Evolutionary conservation across 768 basidiomycete genomes (phyloP).

Genomic region (Dacryopinax spathularia): DNA sequence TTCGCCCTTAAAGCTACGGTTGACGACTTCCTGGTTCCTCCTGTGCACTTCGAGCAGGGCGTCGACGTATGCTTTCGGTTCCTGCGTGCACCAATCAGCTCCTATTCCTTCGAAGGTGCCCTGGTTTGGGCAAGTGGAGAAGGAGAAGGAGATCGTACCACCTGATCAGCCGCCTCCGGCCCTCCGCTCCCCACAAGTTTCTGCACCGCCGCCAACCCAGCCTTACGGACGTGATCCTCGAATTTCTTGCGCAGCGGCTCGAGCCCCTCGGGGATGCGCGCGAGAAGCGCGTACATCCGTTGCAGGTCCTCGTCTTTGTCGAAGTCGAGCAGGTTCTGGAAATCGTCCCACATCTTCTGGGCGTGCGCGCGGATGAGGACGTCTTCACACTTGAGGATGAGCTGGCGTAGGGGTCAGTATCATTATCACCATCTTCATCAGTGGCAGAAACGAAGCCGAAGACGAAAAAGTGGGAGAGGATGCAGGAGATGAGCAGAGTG

Average conservation of each 20-base stretch:
- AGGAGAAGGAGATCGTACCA: constrained; percentile 35
- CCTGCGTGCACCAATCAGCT: constrained; percentile 21
- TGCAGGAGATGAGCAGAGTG: constrained; percentile 20
- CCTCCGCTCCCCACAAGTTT: constrained; percentile 46
- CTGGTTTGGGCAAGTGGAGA: neutral
- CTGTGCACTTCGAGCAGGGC: constrained; percentile 79
- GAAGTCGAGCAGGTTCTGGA: constrained; percentile 76
- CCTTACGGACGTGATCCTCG: constrained; percentile 87
- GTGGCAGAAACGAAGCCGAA: neutral
- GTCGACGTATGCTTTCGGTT: constrained; percentile 90
- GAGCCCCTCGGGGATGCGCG: constrained; percentile 77
- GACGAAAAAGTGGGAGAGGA: too few relatives aligned
- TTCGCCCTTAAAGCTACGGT: constrained; percentile 79
- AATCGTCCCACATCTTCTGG: constrained; percentile 80
- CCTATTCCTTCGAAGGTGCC: neutral
- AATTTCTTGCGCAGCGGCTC: constrained; percentile 85
- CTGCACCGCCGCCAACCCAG: constrained; percentile 68
- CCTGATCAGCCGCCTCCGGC: constrained; percentile 36
- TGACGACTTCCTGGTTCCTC: constrained; percentile 81
- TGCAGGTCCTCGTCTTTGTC: constrained; percentile 92
- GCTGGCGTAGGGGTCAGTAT: constrained; percentile 16
- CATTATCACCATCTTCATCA: neutral
- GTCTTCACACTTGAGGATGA: constrained; percentile 56
- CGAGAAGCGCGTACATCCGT: constrained; percentile 85
- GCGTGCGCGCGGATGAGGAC: constrained; percentile 81